Conservation (phyloP, 305 asterid genomes). For the Stenogyne calaminthoides region DNA sequence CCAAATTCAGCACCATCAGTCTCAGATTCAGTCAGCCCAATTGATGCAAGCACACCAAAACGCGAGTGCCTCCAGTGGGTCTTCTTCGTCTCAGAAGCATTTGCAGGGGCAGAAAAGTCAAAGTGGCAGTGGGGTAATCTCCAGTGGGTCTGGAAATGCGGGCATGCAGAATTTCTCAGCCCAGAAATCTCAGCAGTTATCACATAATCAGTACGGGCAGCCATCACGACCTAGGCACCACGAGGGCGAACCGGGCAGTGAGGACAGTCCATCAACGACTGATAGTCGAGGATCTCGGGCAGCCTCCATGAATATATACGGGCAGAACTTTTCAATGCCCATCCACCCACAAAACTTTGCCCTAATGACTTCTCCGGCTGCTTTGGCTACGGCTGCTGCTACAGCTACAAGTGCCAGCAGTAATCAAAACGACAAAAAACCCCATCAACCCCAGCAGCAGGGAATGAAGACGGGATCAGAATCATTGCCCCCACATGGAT, state of each 20-base stretch:
- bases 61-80: slow-evolving; percentile 51
- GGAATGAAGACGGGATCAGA: slow-evolving; percentile 57
- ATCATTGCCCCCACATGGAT: slow-evolving; percentile 59
- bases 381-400: slow-evolving; percentile 44
- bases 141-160: slow-evolving; percentile 43
- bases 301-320: slow-evolving; percentile 59
- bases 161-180: slow-evolving; percentile 52
- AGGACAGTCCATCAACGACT: slow-evolving; percentile 63
- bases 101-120: slow-evolving; percentile 55
- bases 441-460: slow-evolving; percentile 45
- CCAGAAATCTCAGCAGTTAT: slow-evolving; percentile 42
- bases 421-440: slow-evolving; percentile 44
- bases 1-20: slow-evolving; percentile 61
- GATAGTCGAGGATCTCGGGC: slow-evolving; percentile 55
- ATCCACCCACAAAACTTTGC: slow-evolving; percentile 73
- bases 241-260: slow-evolving; percentile 60
- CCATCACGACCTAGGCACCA: slow-evolving; percentile 47
- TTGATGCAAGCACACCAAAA: slow-evolving; percentile 58
- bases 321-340: slow-evolving; percentile 68
- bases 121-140: slow-evolving; percentile 32
- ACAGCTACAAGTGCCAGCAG: slow-evolving; percentile 40
- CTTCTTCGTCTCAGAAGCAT: slow-evolving; percentile 80
- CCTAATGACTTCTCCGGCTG: slow-evolving; percentile 53
- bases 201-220: slow-evolving; percentile 54
- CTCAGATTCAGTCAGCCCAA: slow-evolving; percentile 51